phyloP scores from a whole-genome alignment of 345 rosid genomes.

The Gossypium ekmanianum region DNA sequence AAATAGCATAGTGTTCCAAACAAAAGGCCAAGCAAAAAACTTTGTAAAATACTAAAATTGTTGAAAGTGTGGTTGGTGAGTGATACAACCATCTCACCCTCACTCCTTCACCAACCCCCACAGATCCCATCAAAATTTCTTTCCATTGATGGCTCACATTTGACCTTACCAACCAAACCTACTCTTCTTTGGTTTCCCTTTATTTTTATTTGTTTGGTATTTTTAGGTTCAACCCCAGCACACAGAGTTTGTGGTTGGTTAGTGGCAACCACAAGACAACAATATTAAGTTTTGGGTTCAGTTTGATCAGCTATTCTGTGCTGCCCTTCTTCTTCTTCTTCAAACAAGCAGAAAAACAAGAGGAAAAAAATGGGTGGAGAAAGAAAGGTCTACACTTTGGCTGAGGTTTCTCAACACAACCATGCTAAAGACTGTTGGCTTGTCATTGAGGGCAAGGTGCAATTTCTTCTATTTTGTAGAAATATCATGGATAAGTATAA shows the following conservation, averaged over 20 bases:
- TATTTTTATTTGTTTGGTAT: background rate
- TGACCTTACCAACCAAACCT: background rate
- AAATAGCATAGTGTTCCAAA: background rate
- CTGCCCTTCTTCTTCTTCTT: background rate
- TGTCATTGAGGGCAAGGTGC: constrained; percentile 82
- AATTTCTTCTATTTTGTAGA: background rate
- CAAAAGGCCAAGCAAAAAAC: background rate
- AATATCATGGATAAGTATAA: background rate
- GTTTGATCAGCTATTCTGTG: constrained; percentile 8
- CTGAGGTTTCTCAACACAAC: constrained; percentile 76
- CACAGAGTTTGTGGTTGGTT: background rate
- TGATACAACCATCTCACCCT: background rate
- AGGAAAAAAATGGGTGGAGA: constrained; percentile 46
- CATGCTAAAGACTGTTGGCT: constrained; percentile 77
- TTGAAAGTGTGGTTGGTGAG: background rate
- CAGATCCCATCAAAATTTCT: background rate
- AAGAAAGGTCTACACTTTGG: constrained; percentile 56
- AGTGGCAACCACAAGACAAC: background rate
- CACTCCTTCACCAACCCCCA: background rate
- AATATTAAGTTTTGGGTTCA: background rate
- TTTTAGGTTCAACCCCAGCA: background rate
- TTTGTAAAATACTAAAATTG: background rate
- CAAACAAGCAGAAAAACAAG: background rate
- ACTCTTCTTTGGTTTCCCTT: background rate
- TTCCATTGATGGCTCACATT: background rate